Conservation (phyloP, 768 basidiomycete genomes). For the Pleurotus citrinopileatus region DNA sequence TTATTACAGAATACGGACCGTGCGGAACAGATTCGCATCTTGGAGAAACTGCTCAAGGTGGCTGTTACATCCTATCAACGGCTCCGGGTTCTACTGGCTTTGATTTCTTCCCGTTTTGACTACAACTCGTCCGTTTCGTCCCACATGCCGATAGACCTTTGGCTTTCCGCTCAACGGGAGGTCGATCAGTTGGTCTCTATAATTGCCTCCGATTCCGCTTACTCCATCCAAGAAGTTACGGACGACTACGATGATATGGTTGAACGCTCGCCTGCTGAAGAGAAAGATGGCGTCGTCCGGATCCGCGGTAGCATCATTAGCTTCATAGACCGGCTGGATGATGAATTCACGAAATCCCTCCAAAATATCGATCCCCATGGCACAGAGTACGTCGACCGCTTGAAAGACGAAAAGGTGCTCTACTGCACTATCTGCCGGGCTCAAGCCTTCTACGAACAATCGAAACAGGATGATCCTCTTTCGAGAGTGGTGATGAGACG, state of each 20-base stretch:
- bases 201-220: constrained; percentile 66
- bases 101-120: constrained; percentile 95
- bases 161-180: constrained; percentile 84
- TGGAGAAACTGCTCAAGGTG: constrained; percentile 84
- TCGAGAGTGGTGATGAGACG: constrained; percentile 92
- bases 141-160: constrained; percentile 91
- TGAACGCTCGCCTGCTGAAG: constrained; percentile 76
- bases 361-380: constrained; percentile 99
- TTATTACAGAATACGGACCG: constrained; percentile 91
- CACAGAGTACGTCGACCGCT: constrained; percentile 95
- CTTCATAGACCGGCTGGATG: constrained; percentile 93
- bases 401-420: constrained; percentile 93
- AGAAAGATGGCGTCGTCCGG: constrained; percentile 71
- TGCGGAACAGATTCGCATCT: constrained; percentile 87
- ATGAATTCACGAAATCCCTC: constrained; percentile 95
- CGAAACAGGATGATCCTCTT: constrained; percentile 71
- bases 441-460: constrained; percentile 87
- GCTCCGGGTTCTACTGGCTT: constrained; percentile 90
- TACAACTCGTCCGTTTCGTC: constrained; percentile 86
- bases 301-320: constrained; percentile 96
- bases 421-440: constrained; percentile 93
- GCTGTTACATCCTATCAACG: constrained; percentile 87
- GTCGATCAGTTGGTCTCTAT: constrained; percentile 86
- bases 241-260: constrained; percentile 90
- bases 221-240: constrained; percentile 82